Conservation (phyloP, 371 early-diverging fungal species). For the Batrachochytrium dendrobatidis region DNA sequence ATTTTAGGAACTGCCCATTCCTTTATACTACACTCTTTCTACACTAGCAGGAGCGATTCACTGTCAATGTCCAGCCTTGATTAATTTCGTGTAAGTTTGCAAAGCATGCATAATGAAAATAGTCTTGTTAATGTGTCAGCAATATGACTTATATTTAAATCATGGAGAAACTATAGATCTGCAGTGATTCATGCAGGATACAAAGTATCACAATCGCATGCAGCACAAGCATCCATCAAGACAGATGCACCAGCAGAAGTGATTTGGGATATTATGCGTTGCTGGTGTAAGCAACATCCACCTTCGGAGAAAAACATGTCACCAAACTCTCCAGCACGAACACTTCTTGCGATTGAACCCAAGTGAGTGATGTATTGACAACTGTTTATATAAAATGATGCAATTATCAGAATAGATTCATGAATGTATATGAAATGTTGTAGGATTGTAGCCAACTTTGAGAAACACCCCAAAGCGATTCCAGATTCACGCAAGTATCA, state of each 20-base stretch:
- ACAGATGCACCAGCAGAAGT: conserved; percentile 87
- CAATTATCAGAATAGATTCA: not conserved
- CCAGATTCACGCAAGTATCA: conserved; percentile 68
- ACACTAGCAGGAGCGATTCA: conserved; percentile 57
- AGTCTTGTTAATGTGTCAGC: not conserved
- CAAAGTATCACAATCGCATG: conserved; percentile 89
- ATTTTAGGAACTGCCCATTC: conserved; percentile 44
- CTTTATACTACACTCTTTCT: conserved; percentile 76
- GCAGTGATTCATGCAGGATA: conserved; percentile 91
- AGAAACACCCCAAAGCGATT: conserved; percentile 59
- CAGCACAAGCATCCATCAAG: conserved; percentile 79
- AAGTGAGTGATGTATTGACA: conserved; percentile 29
- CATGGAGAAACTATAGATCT: conserved; percentile 45
- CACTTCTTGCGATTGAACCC: conserved; percentile 56
- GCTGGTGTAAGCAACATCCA: conserved; percentile 63
- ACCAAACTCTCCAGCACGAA: conserved; percentile 60
- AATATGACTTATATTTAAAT: no score
- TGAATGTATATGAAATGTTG: not conserved
- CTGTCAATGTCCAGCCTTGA: conserved; percentile 44
- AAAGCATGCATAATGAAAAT: not conserved
- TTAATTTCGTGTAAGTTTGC: conserved; percentile 18
- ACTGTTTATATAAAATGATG: conserved; percentile 1
- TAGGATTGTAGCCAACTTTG: conserved; percentile 59
- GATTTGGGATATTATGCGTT: conserved; percentile 90
- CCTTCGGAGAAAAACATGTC: conserved; percentile 39